Conservation (phyloP, 2,329 filamentous ascomycete genomes). For the Penicillium sp. region DNA sequence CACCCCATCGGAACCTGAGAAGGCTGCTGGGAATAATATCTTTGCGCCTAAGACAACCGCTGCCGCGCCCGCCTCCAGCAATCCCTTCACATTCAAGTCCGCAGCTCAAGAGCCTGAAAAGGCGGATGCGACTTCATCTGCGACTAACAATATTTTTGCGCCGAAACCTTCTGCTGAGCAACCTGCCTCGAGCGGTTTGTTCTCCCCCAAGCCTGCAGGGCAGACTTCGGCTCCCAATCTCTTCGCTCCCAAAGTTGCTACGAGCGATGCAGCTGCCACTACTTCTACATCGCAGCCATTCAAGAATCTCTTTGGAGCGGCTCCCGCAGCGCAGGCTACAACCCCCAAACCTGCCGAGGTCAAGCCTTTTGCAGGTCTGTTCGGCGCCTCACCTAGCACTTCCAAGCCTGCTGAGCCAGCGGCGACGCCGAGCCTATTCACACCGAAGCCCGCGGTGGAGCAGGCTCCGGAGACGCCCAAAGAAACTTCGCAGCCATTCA, state of each 20-base stretch:
- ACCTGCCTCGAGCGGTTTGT: conserved; percentile 5
- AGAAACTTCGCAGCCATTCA: conserved; percentile 9
- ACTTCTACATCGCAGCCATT: conserved; percentile 13
- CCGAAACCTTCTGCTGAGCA: conserved; percentile 11
- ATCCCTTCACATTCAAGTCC: not conserved
- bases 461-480: not conserved
- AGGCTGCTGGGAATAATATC: not conserved
- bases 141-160: conserved; percentile 12
- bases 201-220: conserved; percentile 9
- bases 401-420: conserved; percentile 5
- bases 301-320: conserved; percentile 14
- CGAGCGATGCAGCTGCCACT: conserved; percentile 2
- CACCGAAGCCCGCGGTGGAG: conserved; percentile 10
- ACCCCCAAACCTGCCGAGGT: not conserved
- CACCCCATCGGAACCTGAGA: conserved; percentile 8
- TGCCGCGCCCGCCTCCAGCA: not conserved
- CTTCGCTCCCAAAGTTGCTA: conserved; percentile 4
- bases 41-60: conserved; percentile 5
- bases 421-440: conserved; percentile 17
- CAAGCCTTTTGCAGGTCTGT: conserved; percentile 31
- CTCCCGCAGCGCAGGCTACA: not conserved
- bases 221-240: not conserved
- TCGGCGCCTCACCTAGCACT: conserved; percentile 23
- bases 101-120: conserved; percentile 3
- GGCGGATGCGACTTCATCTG: not conserved